phyloP scores from a whole-genome alignment of 2,329 filamentous ascomycete genomes.

The Colletotrichum sansevieriae region DNA sequence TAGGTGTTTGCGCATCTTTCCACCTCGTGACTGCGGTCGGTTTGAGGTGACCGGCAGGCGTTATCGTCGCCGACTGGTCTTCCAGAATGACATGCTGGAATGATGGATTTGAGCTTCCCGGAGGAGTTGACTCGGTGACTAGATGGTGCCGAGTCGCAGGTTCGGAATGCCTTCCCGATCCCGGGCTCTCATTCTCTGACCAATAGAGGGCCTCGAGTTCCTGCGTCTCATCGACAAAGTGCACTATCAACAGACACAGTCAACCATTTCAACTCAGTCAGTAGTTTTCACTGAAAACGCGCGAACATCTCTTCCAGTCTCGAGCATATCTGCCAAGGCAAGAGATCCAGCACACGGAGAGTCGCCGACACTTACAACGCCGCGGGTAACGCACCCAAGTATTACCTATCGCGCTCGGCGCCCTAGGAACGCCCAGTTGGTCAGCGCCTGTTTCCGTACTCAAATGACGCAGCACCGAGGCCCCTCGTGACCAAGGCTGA shows the following conservation, averaged over 20 bases:
- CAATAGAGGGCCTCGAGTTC: slow-evolving; percentile 36
- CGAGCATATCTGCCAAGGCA: slow-evolving; percentile 5
- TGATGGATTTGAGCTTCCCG: not conserved
- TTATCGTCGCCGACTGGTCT: not conserved
- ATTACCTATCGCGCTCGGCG: slow-evolving; percentile 15
- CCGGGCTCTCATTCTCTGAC: slow-evolving; percentile 16
- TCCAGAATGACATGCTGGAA: slow-evolving; percentile 1
- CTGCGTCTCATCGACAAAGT: slow-evolving; percentile 37
- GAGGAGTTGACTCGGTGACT: not conserved
- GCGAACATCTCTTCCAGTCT: not conserved
- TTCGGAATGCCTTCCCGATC: not conserved
- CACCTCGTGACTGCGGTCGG: slow-evolving; percentile 22
- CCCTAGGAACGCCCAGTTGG: slow-evolving; percentile 15
- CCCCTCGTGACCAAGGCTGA: slow-evolving; percentile 17
- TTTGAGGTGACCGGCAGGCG: not conserved
- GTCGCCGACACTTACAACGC: slow-evolving; percentile 29
- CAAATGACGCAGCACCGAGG: not conserved
- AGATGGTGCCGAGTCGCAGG: not conserved
- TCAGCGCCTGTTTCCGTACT: slow-evolving; percentile 15
- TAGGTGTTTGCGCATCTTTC: slow-evolving; percentile 29
- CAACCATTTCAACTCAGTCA: not conserved
- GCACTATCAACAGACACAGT: slow-evolving; percentile 14
- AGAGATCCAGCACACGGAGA: not conserved
- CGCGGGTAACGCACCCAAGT: slow-evolving; percentile 34
- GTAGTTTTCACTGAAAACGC: not conserved